A percentile compares a stretch with the other conserved stretches of the same genome.
phyloP scores from a whole-genome alignment of 1,284 basidiomycete species.

The Pseudozyma tsukubaensis region DNA sequence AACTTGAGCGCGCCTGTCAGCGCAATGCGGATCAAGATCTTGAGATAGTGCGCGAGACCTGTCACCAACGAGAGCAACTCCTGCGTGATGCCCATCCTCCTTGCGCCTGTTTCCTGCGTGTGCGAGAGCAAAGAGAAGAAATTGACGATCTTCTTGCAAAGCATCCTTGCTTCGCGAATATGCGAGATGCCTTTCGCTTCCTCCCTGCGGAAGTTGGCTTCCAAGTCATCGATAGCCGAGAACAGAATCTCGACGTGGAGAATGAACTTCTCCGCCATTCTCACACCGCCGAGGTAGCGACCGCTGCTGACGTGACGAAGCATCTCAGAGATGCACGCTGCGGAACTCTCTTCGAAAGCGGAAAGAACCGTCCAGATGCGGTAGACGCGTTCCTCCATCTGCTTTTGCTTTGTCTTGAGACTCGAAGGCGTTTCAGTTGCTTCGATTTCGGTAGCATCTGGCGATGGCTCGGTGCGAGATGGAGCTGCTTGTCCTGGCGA shows the following conservation, averaged over 20 bases:
- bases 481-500: constrained; percentile 38
- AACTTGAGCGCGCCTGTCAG: constrained; percentile 94
- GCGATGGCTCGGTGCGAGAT: constrained; percentile 41
- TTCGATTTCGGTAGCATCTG: constrained; percentile 74
- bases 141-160: constrained; percentile 98
- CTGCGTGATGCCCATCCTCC: constrained; percentile 94
- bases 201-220: constrained; percentile 85
- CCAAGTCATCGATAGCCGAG: constrained; percentile 94
- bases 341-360: constrained; percentile 97
- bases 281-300: constrained; percentile 93
- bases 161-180: constrained; percentile 95
- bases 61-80: constrained; percentile 97
- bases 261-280: constrained; percentile 98
- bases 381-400: constrained; percentile 97
- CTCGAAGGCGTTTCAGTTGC: constrained; percentile 79
- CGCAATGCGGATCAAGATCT: constrained; percentile 98
- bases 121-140: constrained; percentile 97
- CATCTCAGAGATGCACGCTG: constrained; percentile 99
- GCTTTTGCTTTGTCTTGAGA: constrained; percentile 89
- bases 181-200: constrained; percentile 86
- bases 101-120: constrained; percentile 88
- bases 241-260: constrained; percentile 98
- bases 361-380: constrained; percentile 99
- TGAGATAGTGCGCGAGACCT: constrained; percentile 97
- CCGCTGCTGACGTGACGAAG: constrained; percentile 92